These are phyloP conservation scores for Seiridium unicorne DNA, from an alignment of 2,329 filamentous ascomycete genomes.

Conservation along the genomic window DNA sequence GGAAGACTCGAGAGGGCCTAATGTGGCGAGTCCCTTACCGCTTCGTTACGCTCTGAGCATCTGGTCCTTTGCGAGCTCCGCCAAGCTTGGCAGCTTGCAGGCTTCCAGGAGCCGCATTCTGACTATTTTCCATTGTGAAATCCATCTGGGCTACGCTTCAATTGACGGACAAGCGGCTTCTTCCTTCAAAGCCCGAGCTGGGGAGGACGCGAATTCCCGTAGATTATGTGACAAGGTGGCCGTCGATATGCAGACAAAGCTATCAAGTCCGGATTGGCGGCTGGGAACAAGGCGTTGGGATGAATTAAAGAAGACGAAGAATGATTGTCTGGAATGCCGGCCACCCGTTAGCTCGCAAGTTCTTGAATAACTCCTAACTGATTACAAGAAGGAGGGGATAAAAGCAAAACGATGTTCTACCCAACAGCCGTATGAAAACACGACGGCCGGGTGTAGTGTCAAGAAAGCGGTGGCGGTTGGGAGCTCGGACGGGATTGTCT, in stretches of 20 bases:
- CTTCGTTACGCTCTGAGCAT: slow-evolving; percentile 63
- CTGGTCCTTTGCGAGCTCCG: slow-evolving; percentile 54
- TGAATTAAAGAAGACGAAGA: not conserved
- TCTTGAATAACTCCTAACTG: not conserved
- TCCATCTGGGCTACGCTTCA: slow-evolving; percentile 37
- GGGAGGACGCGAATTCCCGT: too few relatives aligned
- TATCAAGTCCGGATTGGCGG: not conserved
- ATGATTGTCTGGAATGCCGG: slow-evolving; percentile 2
- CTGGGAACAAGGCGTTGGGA: not conserved
- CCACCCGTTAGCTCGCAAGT: not conserved
- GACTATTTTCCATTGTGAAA: slow-evolving; percentile 58
- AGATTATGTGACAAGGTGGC: too few relatives aligned
- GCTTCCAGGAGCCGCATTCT: slow-evolving; percentile 66
- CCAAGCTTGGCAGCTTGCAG: slow-evolving; percentile 62
- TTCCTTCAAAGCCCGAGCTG: not conserved
- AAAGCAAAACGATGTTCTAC: too few relatives aligned
- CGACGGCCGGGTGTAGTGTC: not conserved
- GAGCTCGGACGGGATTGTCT: not conserved
- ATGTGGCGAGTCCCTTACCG: not conserved
- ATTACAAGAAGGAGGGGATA: not conserved
- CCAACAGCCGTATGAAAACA: too few relatives aligned
- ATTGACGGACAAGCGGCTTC: not conserved
- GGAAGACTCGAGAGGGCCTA: not conserved
- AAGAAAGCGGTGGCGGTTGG: not conserved
- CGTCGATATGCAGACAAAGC: slow-evolving; percentile 2